Percentiles rank a stretch among this genome's conserved stretches.
Evolutionary conservation across 805 yeast genomes (phyloP).

Genomic region (Ogataea naganishii): DNA sequence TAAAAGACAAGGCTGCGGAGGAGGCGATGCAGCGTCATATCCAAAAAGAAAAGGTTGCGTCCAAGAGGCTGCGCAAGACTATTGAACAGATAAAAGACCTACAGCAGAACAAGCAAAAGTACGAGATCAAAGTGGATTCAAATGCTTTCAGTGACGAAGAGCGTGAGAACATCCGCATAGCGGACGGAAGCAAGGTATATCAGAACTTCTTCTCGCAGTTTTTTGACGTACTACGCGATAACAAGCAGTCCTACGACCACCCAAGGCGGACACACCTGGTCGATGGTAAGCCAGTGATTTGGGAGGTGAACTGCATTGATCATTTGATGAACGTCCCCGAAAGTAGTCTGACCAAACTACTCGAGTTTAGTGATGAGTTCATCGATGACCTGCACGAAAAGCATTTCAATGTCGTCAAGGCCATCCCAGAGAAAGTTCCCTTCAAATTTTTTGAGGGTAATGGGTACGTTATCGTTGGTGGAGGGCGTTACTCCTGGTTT

Average conservation of each 20-base stretch:
- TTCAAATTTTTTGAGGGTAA: constrained; percentile 15
- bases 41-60: no score
- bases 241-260: constrained; percentile 7
- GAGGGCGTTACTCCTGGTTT: constrained; percentile 34
- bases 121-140: no score
- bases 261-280: constrained; percentile 9
- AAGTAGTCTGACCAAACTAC: no score
- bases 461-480: constrained; percentile 34
- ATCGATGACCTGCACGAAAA: constrained; percentile 34
- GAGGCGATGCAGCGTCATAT: no score
- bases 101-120: no score
- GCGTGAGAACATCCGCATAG: constrained; percentile 2
- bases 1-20: no score
- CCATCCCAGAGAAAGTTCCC: constrained; percentile 35
- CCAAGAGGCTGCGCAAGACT: no score
- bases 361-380: constrained; percentile 32
- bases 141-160: constrained; percentile 3
- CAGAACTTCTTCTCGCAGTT: constrained; percentile 7
- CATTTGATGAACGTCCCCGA: no score
- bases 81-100: no score
- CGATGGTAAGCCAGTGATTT: constrained; percentile 15
- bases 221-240: constrained; percentile 5
- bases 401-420: constrained; percentile 35
- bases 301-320: no score
- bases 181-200: constrained; percentile 3